Base-by-base conservation (phyloP, 2,329 filamentous ascomycete genomes). In the Oidium heveae region DNA sequence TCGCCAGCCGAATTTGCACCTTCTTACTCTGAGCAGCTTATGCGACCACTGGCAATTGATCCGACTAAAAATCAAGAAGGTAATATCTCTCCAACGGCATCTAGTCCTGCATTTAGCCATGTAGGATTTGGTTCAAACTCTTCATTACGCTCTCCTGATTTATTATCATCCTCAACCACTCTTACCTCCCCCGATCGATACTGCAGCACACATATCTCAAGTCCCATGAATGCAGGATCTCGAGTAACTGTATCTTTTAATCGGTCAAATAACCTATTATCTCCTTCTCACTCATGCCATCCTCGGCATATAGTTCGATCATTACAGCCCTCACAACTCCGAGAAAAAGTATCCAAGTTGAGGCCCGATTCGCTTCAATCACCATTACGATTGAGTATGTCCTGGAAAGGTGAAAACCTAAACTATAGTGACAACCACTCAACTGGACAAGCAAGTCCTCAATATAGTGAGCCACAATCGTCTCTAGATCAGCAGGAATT, bases 1-100 rank as follows among this genome's bases (percentile, higher is more conserved):
- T 63, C 62, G 34, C 62, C 63, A 28, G 62, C 62, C 18, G 64
- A 66, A 52, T 66, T 63, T 56, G 63, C 60, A 34, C 69, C 73
- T 33, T 68, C 71, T 2, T 80, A 77, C 61, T 67, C 71, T 6
- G 74, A 77, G 57, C 77, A 80, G 68, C 59, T 65, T 68, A 64
- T 65, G 68, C 73, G 80, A 34, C 79, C 82, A 1, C 64, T 86
- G 58, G 78, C 83, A 68, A 72, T 85, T 24, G 82, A 86, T 61
- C 75, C 74, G 0, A 74, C 83, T 58, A 74, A 80, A 59, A 61
- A 72, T 32, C 72, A 74, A 12, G 77, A 79, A n/a, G 75, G 80
- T 22, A 79, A 82, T 61, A 71, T 81, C 60, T 83, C 82, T 12
- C 74, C 80, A 0, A 77, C 78, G 0, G 77, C 77, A 12, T 71